These are phyloP conservation scores for Umbilicaria muhlenbergii DNA, from an alignment of 495 filamentous ascomycete species.

Conservation along the genomic window DNA sequence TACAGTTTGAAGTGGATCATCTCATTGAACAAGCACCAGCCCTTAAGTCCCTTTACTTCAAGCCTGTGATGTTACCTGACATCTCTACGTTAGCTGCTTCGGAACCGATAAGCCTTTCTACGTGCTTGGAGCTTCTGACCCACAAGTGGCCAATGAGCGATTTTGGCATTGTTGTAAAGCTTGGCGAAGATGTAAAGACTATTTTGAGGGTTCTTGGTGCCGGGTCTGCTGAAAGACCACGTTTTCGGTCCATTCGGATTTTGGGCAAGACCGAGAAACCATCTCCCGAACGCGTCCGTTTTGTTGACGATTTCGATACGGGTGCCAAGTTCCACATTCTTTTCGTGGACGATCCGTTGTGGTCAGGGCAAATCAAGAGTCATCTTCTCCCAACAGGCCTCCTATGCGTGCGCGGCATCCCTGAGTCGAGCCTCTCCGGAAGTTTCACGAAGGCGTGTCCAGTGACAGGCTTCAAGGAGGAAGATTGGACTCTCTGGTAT, in stretches of 20 bases:
- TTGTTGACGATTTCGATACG: neutral
- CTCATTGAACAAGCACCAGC: constrained; percentile 1
- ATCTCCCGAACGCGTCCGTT: neutral
- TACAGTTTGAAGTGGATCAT: neutral
- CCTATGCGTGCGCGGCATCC: neutral
- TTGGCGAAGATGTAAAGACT: neutral
- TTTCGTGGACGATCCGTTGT: neutral
- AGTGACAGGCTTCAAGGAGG: neutral
- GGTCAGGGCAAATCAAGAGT: neutral
- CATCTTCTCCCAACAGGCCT: neutral
- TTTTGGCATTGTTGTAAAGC: neutral
- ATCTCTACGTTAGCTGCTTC: neutral
- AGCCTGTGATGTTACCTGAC: constrained; percentile 4
- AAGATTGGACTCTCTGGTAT: neutral
- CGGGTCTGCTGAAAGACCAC: neutral
- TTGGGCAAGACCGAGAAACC: neutral
- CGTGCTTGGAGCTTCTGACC: constrained; percentile 5
- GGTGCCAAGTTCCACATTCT: constrained; percentile 1
- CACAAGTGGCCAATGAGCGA: constrained; percentile 15
- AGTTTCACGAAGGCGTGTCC: neutral
- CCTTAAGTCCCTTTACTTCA: constrained; percentile 9
- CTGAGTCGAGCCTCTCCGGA: neutral
- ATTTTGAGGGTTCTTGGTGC: neutral
- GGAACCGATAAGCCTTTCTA: neutral
- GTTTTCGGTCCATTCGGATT: constrained; percentile 1